These are phyloP conservation scores for Ustilago shanxiensis DNA, from an alignment of 1,284 basidiomycete genomes.

Conservation along the genomic window DNA sequence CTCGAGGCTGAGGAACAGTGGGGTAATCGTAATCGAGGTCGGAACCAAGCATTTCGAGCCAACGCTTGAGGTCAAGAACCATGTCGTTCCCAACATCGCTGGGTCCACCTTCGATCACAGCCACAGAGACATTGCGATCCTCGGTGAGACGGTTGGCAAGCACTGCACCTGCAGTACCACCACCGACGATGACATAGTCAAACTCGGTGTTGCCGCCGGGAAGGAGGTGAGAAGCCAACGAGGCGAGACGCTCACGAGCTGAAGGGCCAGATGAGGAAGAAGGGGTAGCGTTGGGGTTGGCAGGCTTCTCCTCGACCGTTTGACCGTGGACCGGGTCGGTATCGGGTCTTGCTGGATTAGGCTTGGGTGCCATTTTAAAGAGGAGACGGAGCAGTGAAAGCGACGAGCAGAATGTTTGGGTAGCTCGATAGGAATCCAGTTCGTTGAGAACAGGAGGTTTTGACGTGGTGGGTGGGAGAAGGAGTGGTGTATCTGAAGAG, in stretches of 20 bases:
- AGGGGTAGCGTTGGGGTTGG: slow-evolving; percentile 22
- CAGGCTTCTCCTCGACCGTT: slow-evolving; percentile 46
- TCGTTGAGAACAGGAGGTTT: not conserved
- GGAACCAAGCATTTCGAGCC: slow-evolving; percentile 70
- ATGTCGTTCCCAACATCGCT: slow-evolving; percentile 66
- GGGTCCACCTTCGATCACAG: slow-evolving; percentile 70
- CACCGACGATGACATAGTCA: slow-evolving; percentile 70
- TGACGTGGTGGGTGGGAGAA: not conserved
- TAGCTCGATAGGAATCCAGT: not conserved
- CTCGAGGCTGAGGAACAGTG: slow-evolving; percentile 67
- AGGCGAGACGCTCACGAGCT: slow-evolving; percentile 58
- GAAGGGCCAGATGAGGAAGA: slow-evolving; percentile 31
- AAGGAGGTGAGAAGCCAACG: slow-evolving; percentile 63
- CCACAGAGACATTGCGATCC: slow-evolving; percentile 65
- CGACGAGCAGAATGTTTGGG: not conserved
- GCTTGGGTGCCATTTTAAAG: slow-evolving; percentile 45
- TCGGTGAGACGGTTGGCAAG: slow-evolving; percentile 70
- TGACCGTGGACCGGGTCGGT: slow-evolving; percentile 59
- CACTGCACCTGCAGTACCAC: slow-evolving; percentile 70
- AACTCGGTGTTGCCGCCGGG: slow-evolving; percentile 63
- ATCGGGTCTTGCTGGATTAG: slow-evolving; percentile 52
- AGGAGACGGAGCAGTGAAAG: not conserved
- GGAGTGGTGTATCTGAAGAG: too few species aligned
- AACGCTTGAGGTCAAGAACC: slow-evolving; percentile 68
- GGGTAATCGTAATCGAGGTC: slow-evolving; percentile 70